phyloP scores from a whole-genome alignment of 2,329 filamentous ascomycete species.

The Rugonectria rugulosa region DNA sequence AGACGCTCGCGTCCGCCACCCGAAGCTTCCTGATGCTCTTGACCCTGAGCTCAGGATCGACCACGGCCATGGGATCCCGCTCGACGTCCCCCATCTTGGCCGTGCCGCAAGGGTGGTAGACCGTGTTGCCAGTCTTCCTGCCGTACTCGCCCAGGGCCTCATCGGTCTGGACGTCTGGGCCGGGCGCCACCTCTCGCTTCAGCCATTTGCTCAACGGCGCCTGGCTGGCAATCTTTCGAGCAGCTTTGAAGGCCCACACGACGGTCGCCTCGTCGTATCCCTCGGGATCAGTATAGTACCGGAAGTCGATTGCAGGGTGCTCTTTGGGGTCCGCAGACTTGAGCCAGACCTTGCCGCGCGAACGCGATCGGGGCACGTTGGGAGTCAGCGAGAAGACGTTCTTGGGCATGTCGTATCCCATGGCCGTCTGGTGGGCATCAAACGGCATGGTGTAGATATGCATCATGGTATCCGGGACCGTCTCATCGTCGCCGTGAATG shows the following conservation, averaged over 20 bases:
- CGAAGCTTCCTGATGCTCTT: slow-evolving; percentile 74
- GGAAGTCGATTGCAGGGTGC: slow-evolving; percentile 84
- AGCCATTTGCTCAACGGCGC: slow-evolving; percentile 81
- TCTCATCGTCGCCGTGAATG: slow-evolving; percentile 70
- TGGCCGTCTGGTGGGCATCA: slow-evolving; percentile 78
- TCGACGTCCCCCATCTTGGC: slow-evolving; percentile 83
- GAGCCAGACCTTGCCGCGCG: slow-evolving; percentile 76
- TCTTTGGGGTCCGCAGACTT: slow-evolving; percentile 75
- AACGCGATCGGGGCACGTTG: slow-evolving; percentile 82
- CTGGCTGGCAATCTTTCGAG: slow-evolving; percentile 74
- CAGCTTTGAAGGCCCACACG: slow-evolving; percentile 75
- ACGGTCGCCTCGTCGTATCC: slow-evolving; percentile 83
- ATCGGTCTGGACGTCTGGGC: slow-evolving; percentile 74
- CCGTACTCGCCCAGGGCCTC: slow-evolving; percentile 82
- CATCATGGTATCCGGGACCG: slow-evolving; percentile 88
- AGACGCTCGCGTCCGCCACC: slow-evolving; percentile 85
- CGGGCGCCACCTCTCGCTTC: slow-evolving; percentile 80
- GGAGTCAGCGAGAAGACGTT: slow-evolving; percentile 91
- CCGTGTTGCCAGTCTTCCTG: slow-evolving; percentile 79
- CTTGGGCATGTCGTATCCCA: slow-evolving; percentile 69
- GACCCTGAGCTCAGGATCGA: slow-evolving; percentile 75
- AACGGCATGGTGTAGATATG: slow-evolving; percentile 96
- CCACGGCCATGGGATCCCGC: slow-evolving; percentile 75
- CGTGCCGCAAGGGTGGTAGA: slow-evolving; percentile 91
- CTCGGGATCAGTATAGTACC: slow-evolving; percentile 84